Evolutionary conservation across 495 filamentous ascomycete genomes (phyloP).

Genomic region (Aspergillus incahuasiensis): DNA sequence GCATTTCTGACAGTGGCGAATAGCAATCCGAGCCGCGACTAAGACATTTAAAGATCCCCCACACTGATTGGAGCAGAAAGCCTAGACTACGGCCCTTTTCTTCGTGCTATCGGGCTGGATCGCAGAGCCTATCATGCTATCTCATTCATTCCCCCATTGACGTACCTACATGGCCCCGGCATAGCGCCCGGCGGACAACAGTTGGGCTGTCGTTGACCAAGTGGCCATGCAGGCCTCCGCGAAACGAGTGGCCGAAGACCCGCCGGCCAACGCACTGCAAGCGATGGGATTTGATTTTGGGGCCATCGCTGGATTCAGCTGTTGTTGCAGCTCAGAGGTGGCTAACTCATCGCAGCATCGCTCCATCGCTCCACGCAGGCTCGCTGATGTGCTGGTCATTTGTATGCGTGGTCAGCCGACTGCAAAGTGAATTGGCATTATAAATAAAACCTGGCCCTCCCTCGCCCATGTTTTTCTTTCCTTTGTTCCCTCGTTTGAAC

Average conservation of each 20-base stretch:
- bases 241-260: constrained; percentile 24
- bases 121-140: constrained; percentile 12
- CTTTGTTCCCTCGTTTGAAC: not conserved
- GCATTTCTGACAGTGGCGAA: constrained; percentile 7
- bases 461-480: constrained; percentile 2
- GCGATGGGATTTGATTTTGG: constrained; percentile 11
- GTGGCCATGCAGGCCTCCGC: constrained; percentile 24
- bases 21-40: not conserved
- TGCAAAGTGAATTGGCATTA: constrained; percentile 8
- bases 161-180: constrained; percentile 22
- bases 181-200: constrained; percentile 11
- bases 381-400: constrained; percentile 23
- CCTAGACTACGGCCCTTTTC: not conserved
- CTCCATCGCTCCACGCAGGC: constrained; percentile 16
- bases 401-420: constrained; percentile 23
- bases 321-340: constrained; percentile 16
- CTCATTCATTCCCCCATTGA: constrained; percentile 10
- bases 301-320: constrained; percentile 15
- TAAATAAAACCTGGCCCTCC: constrained; percentile 14
- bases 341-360: constrained; percentile 17
- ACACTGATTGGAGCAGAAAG: constrained; percentile 6
- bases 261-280: constrained; percentile 22
- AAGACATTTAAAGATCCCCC: not conserved
- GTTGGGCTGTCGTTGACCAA: constrained; percentile 15
- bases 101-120: not conserved